phyloP scores from a whole-genome alignment of 2,329 filamentous ascomycete genomes.

The Talaromyces pinophilus region DNA sequence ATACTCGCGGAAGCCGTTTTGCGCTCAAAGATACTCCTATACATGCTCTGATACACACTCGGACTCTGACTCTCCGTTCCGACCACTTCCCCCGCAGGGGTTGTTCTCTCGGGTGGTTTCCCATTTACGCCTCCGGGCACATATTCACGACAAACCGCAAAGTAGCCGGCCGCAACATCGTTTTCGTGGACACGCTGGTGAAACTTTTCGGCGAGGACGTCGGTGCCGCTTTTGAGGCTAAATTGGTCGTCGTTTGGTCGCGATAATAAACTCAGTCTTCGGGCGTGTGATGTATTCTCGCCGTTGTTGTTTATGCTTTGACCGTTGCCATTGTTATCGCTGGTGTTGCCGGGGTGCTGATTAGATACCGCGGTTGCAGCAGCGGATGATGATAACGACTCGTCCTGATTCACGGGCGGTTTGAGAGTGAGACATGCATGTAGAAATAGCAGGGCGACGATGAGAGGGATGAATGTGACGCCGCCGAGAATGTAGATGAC shows the following conservation, averaged over 20 bases:
- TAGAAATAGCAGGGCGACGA: slow-evolving; percentile 61
- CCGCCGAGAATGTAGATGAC: slow-evolving; percentile 82
- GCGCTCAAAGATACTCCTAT: slow-evolving; percentile 90
- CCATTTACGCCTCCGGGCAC: slow-evolving; percentile 88
- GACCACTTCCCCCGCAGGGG: slow-evolving; percentile 75
- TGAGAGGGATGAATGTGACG: slow-evolving; percentile 79
- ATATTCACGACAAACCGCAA: slow-evolving; percentile 92
- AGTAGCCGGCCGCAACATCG: slow-evolving; percentile 86
- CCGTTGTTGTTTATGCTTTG: slow-evolving; percentile 34
- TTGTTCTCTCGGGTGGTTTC: slow-evolving; percentile 83
- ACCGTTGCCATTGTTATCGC: background rate
- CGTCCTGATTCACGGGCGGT: slow-evolving; percentile 19
- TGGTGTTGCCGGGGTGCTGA: background rate
- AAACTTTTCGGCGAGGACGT: slow-evolving; percentile 61
- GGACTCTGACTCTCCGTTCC: slow-evolving; percentile 71
- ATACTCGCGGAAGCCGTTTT: slow-evolving; percentile 62
- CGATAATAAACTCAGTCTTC: slow-evolving; percentile 33
- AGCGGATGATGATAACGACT: slow-evolving; percentile 28
- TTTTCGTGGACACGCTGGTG: slow-evolving; percentile 62
- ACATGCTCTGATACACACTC: slow-evolving; percentile 98
- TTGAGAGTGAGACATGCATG: slow-evolving; percentile 72
- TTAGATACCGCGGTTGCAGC: background rate
- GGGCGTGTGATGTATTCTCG: slow-evolving; percentile 33
- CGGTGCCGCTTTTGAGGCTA: slow-evolving; percentile 63
- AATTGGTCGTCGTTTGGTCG: slow-evolving; percentile 66